These are phyloP conservation scores for Umbilicaria muhlenbergii DNA, from an alignment of 495 filamentous ascomycete species.

Conservation along the genomic window DNA sequence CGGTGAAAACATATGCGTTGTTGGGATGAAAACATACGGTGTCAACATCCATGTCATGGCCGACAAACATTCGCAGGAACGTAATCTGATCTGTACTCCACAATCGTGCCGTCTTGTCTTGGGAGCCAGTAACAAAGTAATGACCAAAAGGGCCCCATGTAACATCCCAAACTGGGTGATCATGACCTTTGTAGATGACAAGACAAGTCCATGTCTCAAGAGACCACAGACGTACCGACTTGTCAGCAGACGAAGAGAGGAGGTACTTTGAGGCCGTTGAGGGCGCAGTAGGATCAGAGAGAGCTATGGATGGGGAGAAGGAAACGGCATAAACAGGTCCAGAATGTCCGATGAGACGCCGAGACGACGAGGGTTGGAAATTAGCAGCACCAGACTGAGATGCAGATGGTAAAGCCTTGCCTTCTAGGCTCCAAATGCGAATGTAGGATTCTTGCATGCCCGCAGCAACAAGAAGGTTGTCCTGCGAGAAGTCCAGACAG, in stretches of 20 bases:
- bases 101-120: slow-evolving; percentile 78
- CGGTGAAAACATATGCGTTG: slow-evolving; percentile 80
- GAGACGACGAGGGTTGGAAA: slow-evolving; percentile 38
- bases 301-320: slow-evolving; percentile 60
- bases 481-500: slow-evolving; percentile 84
- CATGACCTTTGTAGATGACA: slow-evolving; percentile 83
- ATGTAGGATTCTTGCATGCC: slow-evolving; percentile 91
- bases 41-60: slow-evolving; percentile 82
- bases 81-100: slow-evolving; percentile 87
- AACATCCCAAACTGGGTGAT: slow-evolving; percentile 75
- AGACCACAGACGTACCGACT: slow-evolving; percentile 80
- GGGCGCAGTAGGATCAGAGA: slow-evolving; percentile 31
- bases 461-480: slow-evolving; percentile 66
- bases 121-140: slow-evolving; percentile 78
- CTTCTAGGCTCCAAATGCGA: slow-evolving; percentile 79
- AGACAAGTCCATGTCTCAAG: slow-evolving; percentile 78
- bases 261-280: slow-evolving; percentile 55
- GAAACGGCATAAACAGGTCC: slow-evolving; percentile 78
- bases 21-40: slow-evolving; percentile 84
- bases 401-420: slow-evolving; percentile 40
- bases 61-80: slow-evolving; percentile 73
- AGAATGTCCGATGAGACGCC: slow-evolving; percentile 82
- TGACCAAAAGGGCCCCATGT: slow-evolving; percentile 88
- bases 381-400: slow-evolving; percentile 25
- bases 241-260: slow-evolving; percentile 77